phyloP scores from a whole-genome alignment of 2,329 filamentous ascomycete species.

The Aspergillus pseudoterreus region DNA sequence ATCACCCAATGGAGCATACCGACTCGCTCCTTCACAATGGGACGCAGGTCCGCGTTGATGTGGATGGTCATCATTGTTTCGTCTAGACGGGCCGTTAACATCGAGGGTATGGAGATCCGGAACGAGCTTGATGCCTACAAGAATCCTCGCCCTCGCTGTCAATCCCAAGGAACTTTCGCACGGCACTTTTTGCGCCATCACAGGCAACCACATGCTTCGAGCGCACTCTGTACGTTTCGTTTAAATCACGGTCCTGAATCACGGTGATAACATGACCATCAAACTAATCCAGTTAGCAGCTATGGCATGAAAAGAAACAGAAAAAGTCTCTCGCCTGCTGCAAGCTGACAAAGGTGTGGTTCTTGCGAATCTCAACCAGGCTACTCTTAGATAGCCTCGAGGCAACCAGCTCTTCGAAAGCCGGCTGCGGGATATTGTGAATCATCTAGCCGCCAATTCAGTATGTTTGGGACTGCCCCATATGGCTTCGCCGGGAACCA shows the following conservation, averaged over 20 bases:
- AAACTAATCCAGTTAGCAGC: too few species aligned
- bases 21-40: conserved; percentile 34
- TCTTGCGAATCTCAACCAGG: conserved; percentile 4
- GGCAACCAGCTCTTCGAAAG: conserved; percentile 36
- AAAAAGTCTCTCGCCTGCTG: conserved; percentile 21
- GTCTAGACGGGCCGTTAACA: conserved; percentile 19
- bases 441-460: conserved; percentile 29
- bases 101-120: too few species aligned
- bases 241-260: background rate
- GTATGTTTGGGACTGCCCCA: too few species aligned
- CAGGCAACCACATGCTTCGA: conserved; percentile 36
- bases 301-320: too few species aligned
- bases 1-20: conserved; percentile 47
- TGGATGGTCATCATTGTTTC: conserved; percentile 49
- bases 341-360: conserved; percentile 30
- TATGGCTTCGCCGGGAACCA: too few species aligned
- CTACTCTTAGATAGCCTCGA: conserved; percentile 11
- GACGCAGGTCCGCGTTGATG: conserved; percentile 40
- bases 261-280: background rate
- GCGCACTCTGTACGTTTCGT: background rate
- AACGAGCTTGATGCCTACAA: conserved; percentile 22
- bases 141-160: conserved; percentile 43
- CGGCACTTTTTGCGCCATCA: conserved; percentile 32
- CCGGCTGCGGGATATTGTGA: conserved; percentile 43
- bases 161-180: conserved; percentile 31